Percentiles rank a stretch among this genome's conserved stretches.
Conservation (phyloP, 768 basidiomycete genomes). For the Suillus tomentosus region DNA sequence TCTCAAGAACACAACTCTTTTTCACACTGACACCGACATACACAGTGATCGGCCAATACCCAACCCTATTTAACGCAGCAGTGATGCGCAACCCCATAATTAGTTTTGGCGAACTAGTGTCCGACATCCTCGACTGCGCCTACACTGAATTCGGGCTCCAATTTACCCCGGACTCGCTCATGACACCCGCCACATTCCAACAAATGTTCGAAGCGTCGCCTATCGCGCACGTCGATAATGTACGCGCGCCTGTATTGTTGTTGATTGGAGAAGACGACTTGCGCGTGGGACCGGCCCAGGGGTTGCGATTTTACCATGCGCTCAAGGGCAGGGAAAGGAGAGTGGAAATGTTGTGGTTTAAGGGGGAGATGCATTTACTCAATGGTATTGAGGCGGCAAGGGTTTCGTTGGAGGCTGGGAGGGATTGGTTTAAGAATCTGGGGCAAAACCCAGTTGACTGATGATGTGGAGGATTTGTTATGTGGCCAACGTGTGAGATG, state of each 20-base stretch:
- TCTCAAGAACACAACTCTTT: background rate
- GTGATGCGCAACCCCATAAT: conserved; percentile 72
- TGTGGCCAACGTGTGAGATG: conserved; percentile 51
- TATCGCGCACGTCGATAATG: conserved; percentile 50
- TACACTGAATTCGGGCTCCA: conserved; percentile 42
- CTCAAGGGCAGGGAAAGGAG: conserved; percentile 47
- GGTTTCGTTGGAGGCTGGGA: conserved; percentile 51
- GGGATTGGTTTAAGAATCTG: conserved; percentile 47
- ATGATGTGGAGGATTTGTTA: conserved; percentile 36
- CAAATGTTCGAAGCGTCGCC: conserved; percentile 55
- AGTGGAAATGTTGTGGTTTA: conserved; percentile 63
- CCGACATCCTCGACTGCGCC: conserved; percentile 73
- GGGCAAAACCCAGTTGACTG: background rate
- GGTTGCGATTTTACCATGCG: conserved; percentile 64
- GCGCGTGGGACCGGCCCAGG: conserved; percentile 64
- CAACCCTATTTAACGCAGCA: conserved; percentile 61
- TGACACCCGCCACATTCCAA: conserved; percentile 48
- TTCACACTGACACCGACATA: background rate
- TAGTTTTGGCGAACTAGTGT: conserved; percentile 54
- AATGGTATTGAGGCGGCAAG: conserved; percentile 65
- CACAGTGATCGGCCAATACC: conserved; percentile 64
- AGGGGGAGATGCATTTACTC: conserved; percentile 61
- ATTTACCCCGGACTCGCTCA: conserved; percentile 37
- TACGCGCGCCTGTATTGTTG: conserved; percentile 56
- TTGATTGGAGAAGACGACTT: conserved; percentile 62